Conservation (phyloP, 371 early-diverging fungal species). For the Mucor mucedo region DNA sequence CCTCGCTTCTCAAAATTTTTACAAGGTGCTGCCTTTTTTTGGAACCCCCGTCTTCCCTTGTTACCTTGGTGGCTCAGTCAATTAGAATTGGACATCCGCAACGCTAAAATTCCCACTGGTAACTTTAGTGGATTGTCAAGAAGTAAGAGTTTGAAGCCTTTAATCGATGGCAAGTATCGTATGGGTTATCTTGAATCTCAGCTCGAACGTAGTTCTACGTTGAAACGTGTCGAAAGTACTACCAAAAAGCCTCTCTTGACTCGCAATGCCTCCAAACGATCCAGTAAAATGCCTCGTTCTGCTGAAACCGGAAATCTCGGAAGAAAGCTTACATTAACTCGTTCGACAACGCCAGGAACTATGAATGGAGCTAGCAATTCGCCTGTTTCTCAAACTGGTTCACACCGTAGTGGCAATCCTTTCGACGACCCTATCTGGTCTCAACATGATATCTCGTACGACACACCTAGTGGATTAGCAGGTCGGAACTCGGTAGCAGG, state of each 20-base stretch:
- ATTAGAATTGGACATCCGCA: conserved; percentile 91
- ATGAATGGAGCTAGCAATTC: background rate
- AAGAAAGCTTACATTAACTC: conserved; percentile 2
- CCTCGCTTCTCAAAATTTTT: conserved; percentile 99
- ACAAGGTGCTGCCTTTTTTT: conserved; percentile 94
- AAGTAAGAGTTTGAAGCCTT: conserved; percentile 50
- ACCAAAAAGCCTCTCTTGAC: conserved; percentile 9
- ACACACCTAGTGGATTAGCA: background rate
- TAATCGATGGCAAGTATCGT: conserved; percentile 50
- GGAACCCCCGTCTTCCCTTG: conserved; percentile 79
- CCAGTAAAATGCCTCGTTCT: conserved; percentile 13
- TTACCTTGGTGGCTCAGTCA: conserved; percentile 97
- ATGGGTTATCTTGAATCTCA: conserved; percentile 55
- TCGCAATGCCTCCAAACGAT: conserved; percentile 17
- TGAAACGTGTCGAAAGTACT: conserved; percentile 32
- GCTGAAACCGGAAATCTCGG: background rate
- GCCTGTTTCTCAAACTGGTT: background rate
- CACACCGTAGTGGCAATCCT: conserved; percentile 26
- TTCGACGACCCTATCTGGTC: conserved; percentile 51
- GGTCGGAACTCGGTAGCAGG: background rate
- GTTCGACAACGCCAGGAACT: background rate
- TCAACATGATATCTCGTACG: conserved; percentile 16
- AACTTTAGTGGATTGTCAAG: conserved; percentile 40
- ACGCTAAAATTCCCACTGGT: conserved; percentile 42
- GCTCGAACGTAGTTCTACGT: conserved; percentile 35